phyloP scores from a whole-genome alignment of 2,329 filamentous ascomycete genomes.

The Neurospora crassa region DNA sequence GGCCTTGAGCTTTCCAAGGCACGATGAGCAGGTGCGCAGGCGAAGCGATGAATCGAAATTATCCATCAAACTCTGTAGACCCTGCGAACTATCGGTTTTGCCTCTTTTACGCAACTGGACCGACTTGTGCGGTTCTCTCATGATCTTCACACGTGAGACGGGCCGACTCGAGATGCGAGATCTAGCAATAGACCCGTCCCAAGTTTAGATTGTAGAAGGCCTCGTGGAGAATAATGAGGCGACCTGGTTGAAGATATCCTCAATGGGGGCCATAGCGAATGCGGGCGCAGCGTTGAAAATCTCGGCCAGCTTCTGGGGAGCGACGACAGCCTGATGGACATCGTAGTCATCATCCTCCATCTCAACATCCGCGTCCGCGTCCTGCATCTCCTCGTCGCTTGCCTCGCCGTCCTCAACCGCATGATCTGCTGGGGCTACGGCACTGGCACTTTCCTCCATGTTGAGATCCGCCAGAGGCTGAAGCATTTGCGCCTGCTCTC shows the following conservation, averaged over 20 bases:
- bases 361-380: constrained; percentile 22
- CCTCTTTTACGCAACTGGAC: background rate
- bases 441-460: constrained; percentile 25
- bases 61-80: background rate
- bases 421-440: constrained; percentile 20
- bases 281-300: constrained; percentile 62
- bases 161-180: background rate
- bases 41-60: background rate
- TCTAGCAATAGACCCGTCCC: background rate
- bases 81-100: background rate
- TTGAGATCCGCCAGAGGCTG: constrained; percentile 46
- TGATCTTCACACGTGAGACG: background rate
- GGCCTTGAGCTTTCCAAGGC: background rate
- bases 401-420: constrained; percentile 32
- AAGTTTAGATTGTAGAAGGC: constrained; percentile 21
- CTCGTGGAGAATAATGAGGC: constrained; percentile 54
- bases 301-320: constrained; percentile 57
- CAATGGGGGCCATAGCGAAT: constrained; percentile 60
- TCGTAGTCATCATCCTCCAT: constrained; percentile 26
- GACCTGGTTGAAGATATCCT: constrained; percentile 68
- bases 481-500: constrained; percentile 42
- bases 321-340: constrained; percentile 50
- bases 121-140: background rate
- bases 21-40: background rate
- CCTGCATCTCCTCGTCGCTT: constrained; percentile 31